Evolutionary conservation across 495 filamentous ascomycete species (phyloP).

Genomic region (Schizothecium vesticola): DNA sequence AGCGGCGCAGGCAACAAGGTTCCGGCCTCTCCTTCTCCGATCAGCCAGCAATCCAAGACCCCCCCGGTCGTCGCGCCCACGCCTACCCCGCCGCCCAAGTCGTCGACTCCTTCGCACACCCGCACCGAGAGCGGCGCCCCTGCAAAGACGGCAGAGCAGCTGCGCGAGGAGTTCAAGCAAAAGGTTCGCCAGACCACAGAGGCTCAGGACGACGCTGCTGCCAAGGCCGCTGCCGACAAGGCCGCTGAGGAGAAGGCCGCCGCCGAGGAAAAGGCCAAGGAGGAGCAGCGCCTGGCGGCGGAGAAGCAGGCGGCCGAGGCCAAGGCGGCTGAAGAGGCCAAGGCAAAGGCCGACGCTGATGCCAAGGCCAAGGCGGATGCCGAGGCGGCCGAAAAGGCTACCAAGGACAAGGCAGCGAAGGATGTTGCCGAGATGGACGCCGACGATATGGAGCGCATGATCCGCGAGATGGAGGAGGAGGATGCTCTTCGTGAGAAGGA

Average conservation of each 20-base stretch:
- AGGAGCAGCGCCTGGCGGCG: conserved; percentile 34
- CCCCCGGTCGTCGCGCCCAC: conserved; percentile 49
- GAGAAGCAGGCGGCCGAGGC: conserved; percentile 61
- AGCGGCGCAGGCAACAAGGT: conserved; percentile 27
- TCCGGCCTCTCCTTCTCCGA: conserved; percentile 42
- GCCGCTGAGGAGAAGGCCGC: conserved; percentile 38
- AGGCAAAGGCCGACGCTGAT: conserved; percentile 39
- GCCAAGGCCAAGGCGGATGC: conserved; percentile 40
- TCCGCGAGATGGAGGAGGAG: conserved; percentile 49
- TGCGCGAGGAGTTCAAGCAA: conserved; percentile 48
- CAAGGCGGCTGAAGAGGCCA: conserved; percentile 59
- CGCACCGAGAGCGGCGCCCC: conserved; percentile 42
- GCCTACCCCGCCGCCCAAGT: conserved; percentile 48
- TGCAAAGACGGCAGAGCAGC: conserved; percentile 45
- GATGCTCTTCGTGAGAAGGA: conserved; percentile 48
- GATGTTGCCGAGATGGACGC: conserved; percentile 19
- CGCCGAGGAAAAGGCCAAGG: conserved; percentile 32
- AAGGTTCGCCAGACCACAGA: conserved; percentile 42
- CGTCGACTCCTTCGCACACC: conserved; percentile 38
- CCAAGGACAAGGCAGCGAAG: conserved; percentile 16
- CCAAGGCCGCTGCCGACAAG: conserved; percentile 43
- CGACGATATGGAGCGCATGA: conserved; percentile 39
- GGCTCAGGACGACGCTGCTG: conserved; percentile 41
- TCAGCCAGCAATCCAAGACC: conserved; percentile 46
- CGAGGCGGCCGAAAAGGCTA: conserved; percentile 31